phyloP scores from a whole-genome alignment of 306 rosid genomes.

The Cucurbita ficifolia region DNA sequence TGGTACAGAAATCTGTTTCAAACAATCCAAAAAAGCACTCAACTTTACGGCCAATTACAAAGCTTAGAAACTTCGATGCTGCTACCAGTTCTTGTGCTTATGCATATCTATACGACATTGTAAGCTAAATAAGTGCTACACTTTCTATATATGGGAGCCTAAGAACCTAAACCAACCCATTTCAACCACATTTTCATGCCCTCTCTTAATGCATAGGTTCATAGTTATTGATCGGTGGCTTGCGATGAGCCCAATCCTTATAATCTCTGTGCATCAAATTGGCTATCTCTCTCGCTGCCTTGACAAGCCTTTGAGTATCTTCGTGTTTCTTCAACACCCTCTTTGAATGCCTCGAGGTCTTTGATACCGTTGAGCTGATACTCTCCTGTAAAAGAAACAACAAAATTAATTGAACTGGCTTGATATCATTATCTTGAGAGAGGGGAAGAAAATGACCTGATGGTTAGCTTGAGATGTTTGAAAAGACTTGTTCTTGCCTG shows the following conservation, averaged over 20 bases:
- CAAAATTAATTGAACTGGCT: background rate
- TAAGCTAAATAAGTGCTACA: background rate
- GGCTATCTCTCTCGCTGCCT: slow-evolving; percentile 6
- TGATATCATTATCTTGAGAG: background rate
- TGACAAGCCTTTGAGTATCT: background rate
- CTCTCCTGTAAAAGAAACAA: background rate
- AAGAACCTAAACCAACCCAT: background rate
- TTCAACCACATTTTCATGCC: background rate
- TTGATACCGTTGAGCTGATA: background rate
- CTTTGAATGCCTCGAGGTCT: background rate
- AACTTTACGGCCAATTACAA: too few relatives aligned
- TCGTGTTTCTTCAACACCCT: background rate
- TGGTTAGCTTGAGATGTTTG: slow-evolving; percentile 1
- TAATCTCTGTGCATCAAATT: slow-evolving; percentile 11
- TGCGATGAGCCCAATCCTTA: slow-evolving; percentile 3
- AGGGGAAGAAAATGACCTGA: slow-evolving; percentile 7
- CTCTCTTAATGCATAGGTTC: slow-evolving; percentile 5
- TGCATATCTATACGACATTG: background rate
- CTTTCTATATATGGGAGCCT: background rate
- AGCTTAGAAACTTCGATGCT: too few relatives aligned
- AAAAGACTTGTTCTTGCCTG: slow-evolving; percentile 5
- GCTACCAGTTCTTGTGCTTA: background rate
- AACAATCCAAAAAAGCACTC: too few relatives aligned
- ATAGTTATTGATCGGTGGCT: slow-evolving; percentile 4
- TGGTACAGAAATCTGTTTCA: too few relatives aligned